Evolutionary conservation across 805 yeast species (phyloP).

Genomic region (Pichia californica): DNA sequence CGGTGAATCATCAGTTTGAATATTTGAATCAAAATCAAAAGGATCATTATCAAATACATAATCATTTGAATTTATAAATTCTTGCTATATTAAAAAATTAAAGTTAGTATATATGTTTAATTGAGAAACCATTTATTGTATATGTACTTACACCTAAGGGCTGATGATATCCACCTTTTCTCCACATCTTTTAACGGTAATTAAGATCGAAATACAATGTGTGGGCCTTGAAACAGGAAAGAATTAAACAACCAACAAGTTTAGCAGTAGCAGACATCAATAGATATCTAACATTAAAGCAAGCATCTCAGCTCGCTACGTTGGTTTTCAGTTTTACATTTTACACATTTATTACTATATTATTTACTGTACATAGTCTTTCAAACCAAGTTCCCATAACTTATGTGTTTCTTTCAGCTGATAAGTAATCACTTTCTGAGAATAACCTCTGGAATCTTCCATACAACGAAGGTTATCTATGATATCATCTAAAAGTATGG

Average conservation of each 20-base stretch:
- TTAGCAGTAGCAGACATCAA: too few relatives aligned
- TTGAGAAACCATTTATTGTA: background rate
- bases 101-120: background rate
- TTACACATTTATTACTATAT: background rate
- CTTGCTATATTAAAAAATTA: background rate
- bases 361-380: slow-evolving; percentile 7
- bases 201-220: too few relatives aligned
- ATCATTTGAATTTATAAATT: slow-evolving; percentile 4
- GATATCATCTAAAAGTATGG: slow-evolving; percentile 72
- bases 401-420: slow-evolving; percentile 71
- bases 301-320: too few relatives aligned
- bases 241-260: too few relatives aligned
- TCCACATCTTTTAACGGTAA: slow-evolving; percentile 18
- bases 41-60: slow-evolving; percentile 8
- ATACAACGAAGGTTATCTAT: slow-evolving; percentile 59
- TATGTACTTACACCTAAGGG: slow-evolving; percentile 23
- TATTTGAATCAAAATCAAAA: slow-evolving; percentile 4
- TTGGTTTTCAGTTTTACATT: too few relatives aligned
- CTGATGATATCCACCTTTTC: slow-evolving; percentile 31
- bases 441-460: slow-evolving; percentile 49
- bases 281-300: too few relatives aligned
- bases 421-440: slow-evolving; percentile 53
- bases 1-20: background rate
- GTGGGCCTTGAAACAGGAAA: too few relatives aligned
- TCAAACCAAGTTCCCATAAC: slow-evolving; percentile 47